Conservation (phyloP, 805 yeast species). For the Starmerella stellata region DNA sequence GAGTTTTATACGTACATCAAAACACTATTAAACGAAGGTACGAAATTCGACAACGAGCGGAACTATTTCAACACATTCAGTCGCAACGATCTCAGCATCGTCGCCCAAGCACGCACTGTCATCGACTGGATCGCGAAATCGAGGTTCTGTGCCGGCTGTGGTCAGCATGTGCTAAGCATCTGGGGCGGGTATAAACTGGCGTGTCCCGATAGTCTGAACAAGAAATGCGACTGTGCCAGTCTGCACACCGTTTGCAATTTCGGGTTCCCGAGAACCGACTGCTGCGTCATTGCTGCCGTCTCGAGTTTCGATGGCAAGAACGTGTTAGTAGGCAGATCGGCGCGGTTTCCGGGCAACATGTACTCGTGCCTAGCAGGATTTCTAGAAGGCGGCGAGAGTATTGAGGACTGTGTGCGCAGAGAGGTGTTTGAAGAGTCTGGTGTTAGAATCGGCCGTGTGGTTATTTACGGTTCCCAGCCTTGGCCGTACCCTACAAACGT, state of each 20-base stretch:
- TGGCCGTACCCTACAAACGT: slow-evolving; percentile 94
- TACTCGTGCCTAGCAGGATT: slow-evolving; percentile 87
- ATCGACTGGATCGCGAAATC: slow-evolving; percentile 69
- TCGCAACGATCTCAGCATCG: slow-evolving; percentile 39
- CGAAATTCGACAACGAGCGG: slow-evolving; percentile 1
- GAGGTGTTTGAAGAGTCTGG: slow-evolving; percentile 97
- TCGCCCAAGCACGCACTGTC: slow-evolving; percentile 67
- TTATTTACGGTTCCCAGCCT: slow-evolving; percentile 63
- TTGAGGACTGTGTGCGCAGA: slow-evolving; percentile 70
- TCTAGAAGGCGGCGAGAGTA: slow-evolving; percentile 85
- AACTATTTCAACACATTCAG: slow-evolving; percentile 1
- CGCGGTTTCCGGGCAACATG: slow-evolving; percentile 42
- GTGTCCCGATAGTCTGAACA: slow-evolving; percentile 20
- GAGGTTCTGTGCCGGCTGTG: slow-evolving; percentile 76
- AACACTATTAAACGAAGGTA: background rate
- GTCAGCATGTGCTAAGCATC: slow-evolving; percentile 27
- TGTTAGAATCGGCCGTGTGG: slow-evolving; percentile 38
- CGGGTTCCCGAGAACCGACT: slow-evolving; percentile 83
- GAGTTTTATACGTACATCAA: slow-evolving; percentile 5
- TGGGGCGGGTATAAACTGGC: slow-evolving; percentile 27
- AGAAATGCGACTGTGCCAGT: slow-evolving; percentile 23
- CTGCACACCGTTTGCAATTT: slow-evolving; percentile 45
- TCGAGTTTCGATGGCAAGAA: slow-evolving; percentile 41
- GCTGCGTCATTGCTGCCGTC: slow-evolving; percentile 68
- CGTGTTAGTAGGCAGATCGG: slow-evolving; percentile 53